Percentiles rank a stretch among this genome's conserved stretches.
These are phyloP conservation scores for Gaultheria prostrata DNA, from an alignment of 148 eudicot species.

Conservation along the genomic window DNA sequence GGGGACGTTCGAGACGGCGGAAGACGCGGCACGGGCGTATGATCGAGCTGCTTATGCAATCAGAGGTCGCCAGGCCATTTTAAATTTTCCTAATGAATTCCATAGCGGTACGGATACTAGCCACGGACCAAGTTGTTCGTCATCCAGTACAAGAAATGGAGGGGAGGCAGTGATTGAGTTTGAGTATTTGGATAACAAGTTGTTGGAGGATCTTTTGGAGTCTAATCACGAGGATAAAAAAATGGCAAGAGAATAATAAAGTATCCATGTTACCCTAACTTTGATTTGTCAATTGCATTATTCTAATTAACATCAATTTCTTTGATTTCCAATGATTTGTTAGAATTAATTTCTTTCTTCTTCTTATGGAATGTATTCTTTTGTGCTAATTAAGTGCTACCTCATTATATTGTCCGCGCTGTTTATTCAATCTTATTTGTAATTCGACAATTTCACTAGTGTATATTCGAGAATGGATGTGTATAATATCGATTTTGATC, in stretches of 20 bases:
- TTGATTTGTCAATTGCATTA: no score
- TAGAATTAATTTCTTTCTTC: no score
- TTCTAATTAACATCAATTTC: no score
- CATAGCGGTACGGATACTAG: background rate
- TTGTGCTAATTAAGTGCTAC: no score
- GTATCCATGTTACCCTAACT: no score
- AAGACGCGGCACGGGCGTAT: constrained; percentile 21
- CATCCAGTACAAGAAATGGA: background rate
- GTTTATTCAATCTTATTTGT: no score
- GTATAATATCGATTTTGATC: no score
- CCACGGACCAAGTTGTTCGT: background rate
- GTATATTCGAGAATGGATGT: no score
- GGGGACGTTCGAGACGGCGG: constrained; percentile 17
- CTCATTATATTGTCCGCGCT: no score
- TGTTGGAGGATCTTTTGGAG: constrained; percentile 33
- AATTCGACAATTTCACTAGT: no score
- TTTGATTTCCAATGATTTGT: no score
- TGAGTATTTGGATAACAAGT: constrained; percentile 30
- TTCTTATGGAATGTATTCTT: no score
- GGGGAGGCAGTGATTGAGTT: constrained; percentile 26
- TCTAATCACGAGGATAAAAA: background rate
- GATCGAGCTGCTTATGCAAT: constrained; percentile 16
- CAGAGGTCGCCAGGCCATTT: constrained; percentile 17
- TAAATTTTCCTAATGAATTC: constrained; percentile 19
- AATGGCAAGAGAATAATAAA: background rate